A percentile compares a stretch with the other conserved stretches of the same genome.
Conservation (phyloP, 352 stramenopile genomes). For the Peronospora tabacina region DNA sequence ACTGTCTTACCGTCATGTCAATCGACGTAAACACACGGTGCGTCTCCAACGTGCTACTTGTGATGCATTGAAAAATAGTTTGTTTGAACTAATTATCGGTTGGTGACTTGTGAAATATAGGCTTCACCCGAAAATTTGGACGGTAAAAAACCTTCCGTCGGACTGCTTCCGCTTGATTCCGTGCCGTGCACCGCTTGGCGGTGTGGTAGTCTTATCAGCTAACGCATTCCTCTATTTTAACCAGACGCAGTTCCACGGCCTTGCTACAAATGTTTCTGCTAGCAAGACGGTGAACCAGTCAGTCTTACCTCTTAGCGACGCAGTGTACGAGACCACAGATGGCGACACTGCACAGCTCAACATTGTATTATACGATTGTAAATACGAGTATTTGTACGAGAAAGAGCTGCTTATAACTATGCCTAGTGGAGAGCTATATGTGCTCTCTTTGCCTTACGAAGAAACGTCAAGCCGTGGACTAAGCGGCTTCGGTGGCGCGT, state of each 20-base stretch:
- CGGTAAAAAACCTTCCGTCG: slow-evolving; percentile 69
- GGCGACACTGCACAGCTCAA: slow-evolving; percentile 44
- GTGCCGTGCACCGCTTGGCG: slow-evolving; percentile 61
- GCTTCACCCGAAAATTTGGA: slow-evolving; percentile 85
- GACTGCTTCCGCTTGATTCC: slow-evolving; percentile 71
- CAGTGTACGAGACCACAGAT: slow-evolving; percentile 53
- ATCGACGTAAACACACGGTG: slow-evolving; percentile 83
- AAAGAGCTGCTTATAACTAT: slow-evolving; percentile 65
- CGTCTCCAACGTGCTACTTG: background rate
- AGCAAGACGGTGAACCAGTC: slow-evolving; percentile 66
- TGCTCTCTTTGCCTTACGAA: slow-evolving; percentile 56
- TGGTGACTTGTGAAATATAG: slow-evolving; percentile 4
- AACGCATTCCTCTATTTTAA: slow-evolving; percentile 86
- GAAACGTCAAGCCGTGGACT: slow-evolving; percentile 33
- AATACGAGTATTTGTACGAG: slow-evolving; percentile 58
- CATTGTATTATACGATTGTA: slow-evolving; percentile 56
- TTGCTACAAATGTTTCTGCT: slow-evolving; percentile 66
- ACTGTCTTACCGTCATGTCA: slow-evolving; percentile 76
- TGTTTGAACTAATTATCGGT: background rate
- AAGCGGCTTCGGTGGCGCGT: slow-evolving; percentile 22
- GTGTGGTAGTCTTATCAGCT: slow-evolving; percentile 64
- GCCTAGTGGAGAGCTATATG: slow-evolving; percentile 50
- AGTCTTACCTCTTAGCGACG: slow-evolving; percentile 56
- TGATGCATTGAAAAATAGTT: background rate
- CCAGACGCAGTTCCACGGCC: slow-evolving; percentile 77